Percentiles rank a stretch among this genome's conserved stretches.
Evolutionary conservation across 257 asterid species (phyloP).

Genomic region (Coffea canephora): DNA sequence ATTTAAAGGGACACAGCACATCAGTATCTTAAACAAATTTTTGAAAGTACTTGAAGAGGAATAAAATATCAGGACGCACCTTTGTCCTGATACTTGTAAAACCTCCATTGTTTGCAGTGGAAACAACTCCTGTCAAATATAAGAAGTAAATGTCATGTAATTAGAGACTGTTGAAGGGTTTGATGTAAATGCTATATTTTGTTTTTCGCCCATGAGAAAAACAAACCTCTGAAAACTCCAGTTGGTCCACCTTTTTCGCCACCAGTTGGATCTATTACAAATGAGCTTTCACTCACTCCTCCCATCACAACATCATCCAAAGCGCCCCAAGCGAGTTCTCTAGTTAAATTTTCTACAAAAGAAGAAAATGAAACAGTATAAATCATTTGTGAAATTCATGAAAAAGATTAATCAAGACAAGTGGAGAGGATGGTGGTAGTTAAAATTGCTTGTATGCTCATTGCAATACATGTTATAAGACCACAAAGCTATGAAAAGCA

Average conservation of each 20-base stretch:
- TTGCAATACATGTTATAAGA: background rate
- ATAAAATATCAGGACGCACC: constrained; percentile 36
- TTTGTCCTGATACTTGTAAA: constrained; percentile 86
- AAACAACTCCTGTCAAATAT: constrained; percentile 58
- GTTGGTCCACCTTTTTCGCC: constrained; percentile 84
- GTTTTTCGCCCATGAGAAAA: constrained; percentile 8
- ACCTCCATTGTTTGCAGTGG: constrained; percentile 96
- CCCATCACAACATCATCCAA: constrained; percentile 99
- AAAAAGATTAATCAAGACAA: background rate
- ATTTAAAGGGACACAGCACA: background rate
- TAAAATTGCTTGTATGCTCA: background rate
- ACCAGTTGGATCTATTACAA: constrained; percentile 65
- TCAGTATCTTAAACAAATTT: constrained; percentile 1
- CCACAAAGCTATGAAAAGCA: background rate
- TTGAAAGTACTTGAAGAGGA: constrained; percentile 1
- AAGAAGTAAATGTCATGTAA: background rate
- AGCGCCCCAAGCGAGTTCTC: constrained; percentile 91
- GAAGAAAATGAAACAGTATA: background rate
- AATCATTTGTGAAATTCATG: background rate
- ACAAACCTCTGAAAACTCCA: constrained; percentile 81
- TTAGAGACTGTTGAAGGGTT: background rate
- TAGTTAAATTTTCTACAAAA: constrained; percentile 50
- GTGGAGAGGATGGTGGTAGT: background rate
- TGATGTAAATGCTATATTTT: background rate
- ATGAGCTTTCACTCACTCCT: constrained; percentile 92